phyloP scores from a whole-genome alignment of 139 green algal genomes.

The Yamagishiella unicocca region DNA sequence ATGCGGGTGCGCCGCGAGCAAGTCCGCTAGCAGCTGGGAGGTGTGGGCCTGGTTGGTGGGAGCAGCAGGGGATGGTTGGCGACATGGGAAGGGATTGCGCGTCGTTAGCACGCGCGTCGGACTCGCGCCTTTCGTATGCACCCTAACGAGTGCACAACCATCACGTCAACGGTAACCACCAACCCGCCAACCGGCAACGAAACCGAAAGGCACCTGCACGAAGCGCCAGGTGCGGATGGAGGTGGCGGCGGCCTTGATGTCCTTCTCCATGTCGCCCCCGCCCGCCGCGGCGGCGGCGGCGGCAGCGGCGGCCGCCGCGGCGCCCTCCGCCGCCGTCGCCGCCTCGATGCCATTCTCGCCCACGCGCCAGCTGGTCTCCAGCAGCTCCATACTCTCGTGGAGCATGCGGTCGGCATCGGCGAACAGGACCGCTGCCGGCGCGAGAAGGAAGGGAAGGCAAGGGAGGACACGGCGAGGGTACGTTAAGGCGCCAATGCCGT shows the following conservation, averaged over 20 bases:
- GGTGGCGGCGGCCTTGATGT: constrained; percentile 52
- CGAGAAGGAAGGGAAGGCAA: not conserved
- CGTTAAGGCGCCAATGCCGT: too few relatives aligned
- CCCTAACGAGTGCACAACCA: not conserved
- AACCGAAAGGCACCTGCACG: constrained; percentile 50
- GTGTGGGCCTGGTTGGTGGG: constrained; percentile 46
- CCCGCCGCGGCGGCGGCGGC: not conserved
- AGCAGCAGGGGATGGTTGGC: not conserved
- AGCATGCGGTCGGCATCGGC: constrained; percentile 20
- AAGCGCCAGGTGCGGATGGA: constrained; percentile 68
- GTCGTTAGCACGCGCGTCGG: not conserved
- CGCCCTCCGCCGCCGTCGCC: constrained; percentile 7
- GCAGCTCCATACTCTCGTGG: constrained; percentile 18
- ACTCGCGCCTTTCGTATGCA: not conserved
- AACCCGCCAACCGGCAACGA: not conserved
- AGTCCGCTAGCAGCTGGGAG: constrained; percentile 37
- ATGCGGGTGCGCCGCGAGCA: not conserved
- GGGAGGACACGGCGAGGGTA: not conserved
- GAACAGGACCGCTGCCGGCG: constrained; percentile 8
- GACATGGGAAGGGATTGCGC: not conserved
- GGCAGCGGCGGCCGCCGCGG: not conserved
- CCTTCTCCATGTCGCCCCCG: not conserved
- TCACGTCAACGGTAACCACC: not conserved
- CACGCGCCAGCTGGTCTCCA: constrained; percentile 59
- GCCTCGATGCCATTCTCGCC: constrained; percentile 60